Evolutionary conservation across 768 basidiomycete species (phyloP), one percentile per base, ranked within the genome.

Genomic region (Xerocomus brunneocitrinus): DNA sequence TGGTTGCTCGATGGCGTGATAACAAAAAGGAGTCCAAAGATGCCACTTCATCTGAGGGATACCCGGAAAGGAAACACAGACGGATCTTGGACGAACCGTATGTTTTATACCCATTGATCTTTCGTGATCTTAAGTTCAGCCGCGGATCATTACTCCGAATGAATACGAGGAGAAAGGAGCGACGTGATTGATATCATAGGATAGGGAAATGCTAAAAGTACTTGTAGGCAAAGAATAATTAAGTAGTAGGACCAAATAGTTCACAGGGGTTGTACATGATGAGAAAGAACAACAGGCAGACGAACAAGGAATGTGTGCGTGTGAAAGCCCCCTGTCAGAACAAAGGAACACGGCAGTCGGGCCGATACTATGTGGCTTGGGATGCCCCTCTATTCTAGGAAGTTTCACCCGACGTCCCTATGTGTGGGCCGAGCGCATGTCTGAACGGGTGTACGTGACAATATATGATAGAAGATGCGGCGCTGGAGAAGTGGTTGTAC

Each of bases 211-310:
- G 60, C 53, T 53, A 34, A 28, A 10, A 53, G 38, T 54, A 42
- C 34, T 49, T 36, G 49, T 64, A 59, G 51, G 62, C 56, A 62
- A 52, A 56, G 51, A 54, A 57, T 59, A 61, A 65, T 55, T 64
- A 66, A 45, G 50, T 43, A 22, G 48, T 32, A 25, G 31, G 35
- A 47, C 27, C 49, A 55, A 39, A 55, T 49, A 53, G 55, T 35
- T 50, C 43, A 25, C 50, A 42, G 30, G 8, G 44, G 50, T 53
- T 47, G 53, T 61, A 65, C 65, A 67, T 39, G 50, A n/a, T 50
- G 13, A 34, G 45, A 50, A 34, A 49, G 41, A 47, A 56, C 47
- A 57, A 52, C 44, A 49, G 32, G 42, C 12, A 32, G 24, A 27
- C 12, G 4, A 30, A 35, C 45, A 46, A 38, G 9, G 27, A 30